A percentile compares a stretch with the other conserved stretches of the same genome.
phyloP scores from a whole-genome alignment of 805 yeast genomes.

The Kodamaea laetipori region DNA sequence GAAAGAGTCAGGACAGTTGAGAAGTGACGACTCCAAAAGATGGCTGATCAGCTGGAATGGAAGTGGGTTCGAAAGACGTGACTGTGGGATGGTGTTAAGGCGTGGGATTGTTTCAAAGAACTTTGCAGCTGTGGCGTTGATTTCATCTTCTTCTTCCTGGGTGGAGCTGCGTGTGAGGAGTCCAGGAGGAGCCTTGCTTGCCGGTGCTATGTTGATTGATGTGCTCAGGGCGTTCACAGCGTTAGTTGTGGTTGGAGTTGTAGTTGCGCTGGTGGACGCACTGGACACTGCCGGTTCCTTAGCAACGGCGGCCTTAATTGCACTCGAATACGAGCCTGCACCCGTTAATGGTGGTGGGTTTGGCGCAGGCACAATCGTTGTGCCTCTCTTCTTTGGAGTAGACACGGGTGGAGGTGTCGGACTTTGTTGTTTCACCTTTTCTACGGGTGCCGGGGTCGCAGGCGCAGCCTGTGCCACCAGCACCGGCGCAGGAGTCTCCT shows the following conservation, averaged over 20 bases:
- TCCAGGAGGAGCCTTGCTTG: constrained; percentile 9
- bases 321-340: constrained; percentile 27
- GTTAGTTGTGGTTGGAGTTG: constrained; percentile 18
- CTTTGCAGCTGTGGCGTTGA: constrained; percentile 12
- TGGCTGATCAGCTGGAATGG: constrained; percentile 55
- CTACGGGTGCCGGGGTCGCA: background rate
- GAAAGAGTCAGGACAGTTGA: constrained; percentile 90
- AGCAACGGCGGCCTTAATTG: constrained; percentile 23
- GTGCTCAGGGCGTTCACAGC: constrained; percentile 16
- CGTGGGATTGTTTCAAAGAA: constrained; percentile 28
- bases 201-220: constrained; percentile 8
- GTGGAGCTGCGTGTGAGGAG: constrained; percentile 10
- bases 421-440: constrained; percentile 10
- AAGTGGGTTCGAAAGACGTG: constrained; percentile 53
- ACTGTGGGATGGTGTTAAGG: constrained; percentile 35
- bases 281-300: background rate
- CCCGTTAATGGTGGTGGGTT: constrained; percentile 24
- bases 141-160: constrained; percentile 13
- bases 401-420: constrained; percentile 15
- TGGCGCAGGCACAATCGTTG: constrained; percentile 22
- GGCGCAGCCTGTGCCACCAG: background rate
- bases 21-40: constrained; percentile 72
- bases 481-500: background rate
- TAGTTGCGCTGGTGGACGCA: constrained; percentile 9
- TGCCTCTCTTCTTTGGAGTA: constrained; percentile 18